A percentile compares a stretch with the other conserved stretches of the same genome.
phyloP scores from a whole-genome alignment of 2,329 filamentous ascomycete genomes.

The Ascochyta pisi region DNA sequence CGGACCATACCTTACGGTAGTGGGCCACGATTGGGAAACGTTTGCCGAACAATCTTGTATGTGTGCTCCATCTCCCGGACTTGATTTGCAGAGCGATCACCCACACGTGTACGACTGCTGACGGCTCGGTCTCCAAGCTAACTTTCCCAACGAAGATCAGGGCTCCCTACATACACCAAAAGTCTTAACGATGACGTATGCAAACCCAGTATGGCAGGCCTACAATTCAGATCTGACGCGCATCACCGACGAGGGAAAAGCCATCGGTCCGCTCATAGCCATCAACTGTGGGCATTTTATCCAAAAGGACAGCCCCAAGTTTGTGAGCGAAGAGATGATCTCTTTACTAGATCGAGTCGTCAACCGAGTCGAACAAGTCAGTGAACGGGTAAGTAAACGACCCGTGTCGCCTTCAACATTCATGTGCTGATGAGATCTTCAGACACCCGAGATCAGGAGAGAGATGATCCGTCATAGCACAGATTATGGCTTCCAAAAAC shows the following conservation, averaged over 20 bases:
- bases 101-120: neutral
- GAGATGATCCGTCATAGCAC: slow-evolving; percentile 18
- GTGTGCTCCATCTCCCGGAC: neutral
- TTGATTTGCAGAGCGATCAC: neutral
- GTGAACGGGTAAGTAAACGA: slow-evolving; percentile 29
- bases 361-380: slow-evolving; percentile 45
- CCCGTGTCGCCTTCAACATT: no score
- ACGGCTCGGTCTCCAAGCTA: neutral
- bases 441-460: slow-evolving; percentile 17
- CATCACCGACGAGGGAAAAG: slow-evolving; percentile 52
- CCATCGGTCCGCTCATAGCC: slow-evolving; percentile 57
- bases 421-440: neutral
- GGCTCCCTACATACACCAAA: slow-evolving; percentile 42
- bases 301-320: slow-evolving; percentile 60
- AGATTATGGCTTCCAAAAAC: slow-evolving; percentile 9
- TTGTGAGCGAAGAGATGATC: slow-evolving; percentile 43
- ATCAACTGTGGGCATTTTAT: slow-evolving; percentile 62
- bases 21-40: slow-evolving; percentile 61
- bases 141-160: slow-evolving; percentile 21
- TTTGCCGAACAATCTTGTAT: slow-evolving; percentile 58
- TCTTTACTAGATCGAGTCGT: slow-evolving; percentile 45
- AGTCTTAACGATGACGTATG: slow-evolving; percentile 56
- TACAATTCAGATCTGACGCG: slow-evolving; percentile 61
- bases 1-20: slow-evolving; percentile 56
- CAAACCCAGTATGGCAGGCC: slow-evolving; percentile 61